Conservation (phyloP, 257 asterid species). For the Fraxinus americana region DNA sequence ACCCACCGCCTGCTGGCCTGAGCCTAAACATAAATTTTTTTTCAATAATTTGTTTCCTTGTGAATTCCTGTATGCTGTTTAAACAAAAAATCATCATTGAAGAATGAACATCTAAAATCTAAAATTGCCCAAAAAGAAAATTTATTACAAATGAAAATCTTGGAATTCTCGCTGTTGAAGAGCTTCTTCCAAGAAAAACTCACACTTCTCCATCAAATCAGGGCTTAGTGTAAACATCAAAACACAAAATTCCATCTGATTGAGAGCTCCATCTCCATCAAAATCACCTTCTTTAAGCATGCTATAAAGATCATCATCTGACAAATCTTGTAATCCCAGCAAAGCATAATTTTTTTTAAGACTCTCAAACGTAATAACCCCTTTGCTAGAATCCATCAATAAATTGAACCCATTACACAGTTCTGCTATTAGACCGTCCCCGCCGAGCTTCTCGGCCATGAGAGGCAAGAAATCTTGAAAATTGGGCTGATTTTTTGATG, state of each 20-base stretch:
- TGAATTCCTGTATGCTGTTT: neutral
- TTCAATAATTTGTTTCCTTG: constrained; percentile 5
- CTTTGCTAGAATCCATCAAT: constrained; percentile 45
- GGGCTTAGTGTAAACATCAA: constrained; percentile 65
- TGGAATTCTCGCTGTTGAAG: constrained; percentile 39
- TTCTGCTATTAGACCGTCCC: constrained; percentile 55
- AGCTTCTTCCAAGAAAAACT: constrained; percentile 47
- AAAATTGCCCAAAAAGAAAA: neutral
- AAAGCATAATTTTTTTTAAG: constrained; percentile 48
- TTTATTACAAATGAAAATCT: constrained; percentile 34
- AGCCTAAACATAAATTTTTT: too few species aligned
- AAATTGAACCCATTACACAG: constrained; percentile 56
- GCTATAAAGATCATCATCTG: constrained; percentile 43
- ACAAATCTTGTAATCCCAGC: constrained; percentile 50
- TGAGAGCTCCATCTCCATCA: constrained; percentile 62
- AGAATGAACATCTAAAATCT: neutral
- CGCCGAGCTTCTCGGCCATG: constrained; percentile 65
- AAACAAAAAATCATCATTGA: neutral
- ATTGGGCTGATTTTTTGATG: constrained; percentile 31
- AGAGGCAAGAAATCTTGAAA: constrained; percentile 57
- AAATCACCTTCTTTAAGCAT: constrained; percentile 64
- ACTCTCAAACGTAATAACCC: constrained; percentile 56
- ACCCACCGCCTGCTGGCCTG: too few species aligned
- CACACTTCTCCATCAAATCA: constrained; percentile 56
- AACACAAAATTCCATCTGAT: constrained; percentile 70